Conservation (phyloP, 306 rosid species). For the Hippophae tibetana region DNA sequence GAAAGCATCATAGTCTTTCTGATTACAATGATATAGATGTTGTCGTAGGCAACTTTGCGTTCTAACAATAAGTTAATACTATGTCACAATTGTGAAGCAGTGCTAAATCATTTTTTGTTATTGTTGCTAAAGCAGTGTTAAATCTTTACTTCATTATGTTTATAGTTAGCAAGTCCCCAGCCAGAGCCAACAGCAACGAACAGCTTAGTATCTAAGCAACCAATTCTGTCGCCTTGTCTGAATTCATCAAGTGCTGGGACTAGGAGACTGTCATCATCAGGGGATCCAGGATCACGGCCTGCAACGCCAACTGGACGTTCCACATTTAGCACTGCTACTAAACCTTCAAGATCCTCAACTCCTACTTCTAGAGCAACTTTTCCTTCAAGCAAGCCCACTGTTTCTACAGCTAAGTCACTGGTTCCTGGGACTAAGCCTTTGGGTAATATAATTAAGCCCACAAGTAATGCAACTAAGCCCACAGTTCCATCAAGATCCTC, state of each 20-base stretch:
- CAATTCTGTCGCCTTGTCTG: conserved; percentile 60
- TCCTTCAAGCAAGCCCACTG: conserved; percentile 37
- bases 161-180: conserved; percentile 72
- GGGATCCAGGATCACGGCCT: conserved; percentile 86
- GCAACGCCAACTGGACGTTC: conserved; percentile 79
- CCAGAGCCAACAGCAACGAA: conserved; percentile 49
- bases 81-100: too few relatives aligned
- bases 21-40: conserved; percentile 1
- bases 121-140: conserved; percentile 13
- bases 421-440: conserved; percentile 39
- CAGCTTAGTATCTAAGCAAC: conserved; percentile 51
- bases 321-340: conserved; percentile 45
- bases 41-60: background rate
- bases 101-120: conserved; percentile 2
- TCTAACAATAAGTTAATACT: background rate
- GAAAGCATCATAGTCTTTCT: background rate
- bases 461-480: conserved; percentile 40
- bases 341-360: conserved; percentile 72
- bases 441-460: conserved; percentile 33
- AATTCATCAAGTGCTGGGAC: conserved; percentile 58
- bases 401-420: conserved; percentile 41
- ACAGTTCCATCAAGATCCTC: conserved; percentile 64
- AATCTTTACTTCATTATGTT: conserved; percentile 30
- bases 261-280: conserved; percentile 80
- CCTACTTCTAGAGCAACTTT: conserved; percentile 71